Base-by-base conservation (phyloP, 257 asterid species). In the Marsdenia floribunda region DNA sequence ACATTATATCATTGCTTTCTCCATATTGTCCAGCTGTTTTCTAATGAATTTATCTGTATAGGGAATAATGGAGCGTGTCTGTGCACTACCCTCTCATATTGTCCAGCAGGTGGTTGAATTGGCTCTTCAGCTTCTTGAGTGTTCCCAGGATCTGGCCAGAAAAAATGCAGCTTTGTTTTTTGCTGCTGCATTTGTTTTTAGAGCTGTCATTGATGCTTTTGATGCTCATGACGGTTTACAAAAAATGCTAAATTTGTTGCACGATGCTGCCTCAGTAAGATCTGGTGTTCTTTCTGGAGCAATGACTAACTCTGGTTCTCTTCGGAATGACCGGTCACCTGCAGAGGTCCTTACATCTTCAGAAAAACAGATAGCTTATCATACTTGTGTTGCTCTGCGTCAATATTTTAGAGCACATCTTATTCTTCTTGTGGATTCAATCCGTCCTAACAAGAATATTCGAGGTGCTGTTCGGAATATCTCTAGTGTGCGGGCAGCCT, bases 41-140 rank as follows among this genome's bases (percentile, higher is more conserved):
- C 66, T 65, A 44, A 16, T 53, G 46, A 26, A 47, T 44, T 53
- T 83, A 14, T 47, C 67, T 57, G 72, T 84, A 49, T 84, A 94
- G 98, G 99, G 96, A 73, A 89, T 95, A 84, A 95, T 95, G 99
- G 99, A 95, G 78, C 99, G 99, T 52, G 96, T 95, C 53, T 95
- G 98, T 79, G 94, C 96, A 59, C 96, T 90, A 79, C 98, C 99
- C 68, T 86, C 94, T 58, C 84, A 80, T 83, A 78, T 92, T 65
- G 96, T 92, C 64, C 89, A 89, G 72, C 96, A 92, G 81, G 76
- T 90, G 78, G 97, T 95, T 75, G 94, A 87, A 86, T 82, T 92
- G 83, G 96, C 91, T 68, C 99, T 95, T 83, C 92, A 92, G 78
- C 96, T 95, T 87, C 88, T 89, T 67, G 90, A 84, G 74, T 89